Evolutionary conservation across 768 basidiomycete genomes (phyloP).

Genomic region (Psilocybe azurescens): DNA sequence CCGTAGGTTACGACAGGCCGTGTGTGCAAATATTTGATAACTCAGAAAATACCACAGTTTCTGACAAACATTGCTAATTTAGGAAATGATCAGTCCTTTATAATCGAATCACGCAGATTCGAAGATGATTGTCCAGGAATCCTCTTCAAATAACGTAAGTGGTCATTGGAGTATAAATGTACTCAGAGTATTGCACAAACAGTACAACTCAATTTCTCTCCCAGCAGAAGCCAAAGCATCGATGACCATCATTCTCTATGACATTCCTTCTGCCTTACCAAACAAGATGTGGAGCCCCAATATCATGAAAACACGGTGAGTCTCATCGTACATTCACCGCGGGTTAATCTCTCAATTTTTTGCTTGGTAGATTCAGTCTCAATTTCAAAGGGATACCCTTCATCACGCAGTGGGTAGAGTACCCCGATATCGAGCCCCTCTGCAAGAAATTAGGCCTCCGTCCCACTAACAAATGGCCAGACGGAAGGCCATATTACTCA

Average conservation of each 20-base stretch:
- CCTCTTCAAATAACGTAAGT: no score
- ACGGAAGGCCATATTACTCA: background rate
- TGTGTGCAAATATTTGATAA: no score
- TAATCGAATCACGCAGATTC: no score
- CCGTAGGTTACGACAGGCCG: no score
- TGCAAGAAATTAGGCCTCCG: background rate
- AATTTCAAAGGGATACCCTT: constrained; percentile 2
- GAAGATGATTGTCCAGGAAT: no score
- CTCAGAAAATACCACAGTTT: no score
- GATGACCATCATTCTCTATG: constrained; percentile 36
- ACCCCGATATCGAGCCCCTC: background rate
- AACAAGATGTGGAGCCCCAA: constrained; percentile 39
- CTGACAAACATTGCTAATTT: no score
- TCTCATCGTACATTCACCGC: background rate
- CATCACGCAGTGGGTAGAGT: constrained; percentile 1
- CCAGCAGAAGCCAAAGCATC: no score
- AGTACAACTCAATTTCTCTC: no score
- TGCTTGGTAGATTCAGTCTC: background rate
- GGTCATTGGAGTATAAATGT: no score
- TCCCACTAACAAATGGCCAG: background rate
- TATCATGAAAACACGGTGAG: constrained; percentile 38
- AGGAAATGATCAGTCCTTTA: no score
- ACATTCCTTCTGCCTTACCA: constrained; percentile 38
- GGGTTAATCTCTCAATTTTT: background rate
- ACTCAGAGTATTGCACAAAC: no score